Evolutionary conservation across 139 green algal genomes (phyloP).

Genomic region (Tetradesmus lagerheimii): DNA sequence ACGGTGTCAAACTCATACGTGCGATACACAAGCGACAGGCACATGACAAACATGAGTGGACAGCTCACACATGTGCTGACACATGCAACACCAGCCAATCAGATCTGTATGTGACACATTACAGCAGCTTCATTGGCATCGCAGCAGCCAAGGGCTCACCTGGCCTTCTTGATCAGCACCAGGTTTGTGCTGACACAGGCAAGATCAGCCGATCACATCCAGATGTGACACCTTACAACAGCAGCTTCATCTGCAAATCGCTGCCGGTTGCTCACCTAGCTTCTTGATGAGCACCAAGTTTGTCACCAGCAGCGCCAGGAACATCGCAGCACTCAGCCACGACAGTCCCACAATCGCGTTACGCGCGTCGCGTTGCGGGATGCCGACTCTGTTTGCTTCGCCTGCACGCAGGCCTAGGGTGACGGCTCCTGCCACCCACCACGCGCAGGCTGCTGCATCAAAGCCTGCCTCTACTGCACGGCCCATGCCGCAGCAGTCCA

Average conservation of each 20-base stretch:
- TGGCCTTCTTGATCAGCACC: slow-evolving; percentile 20
- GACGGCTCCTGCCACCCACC: slow-evolving; percentile 41
- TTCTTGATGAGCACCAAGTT: slow-evolving; percentile 34
- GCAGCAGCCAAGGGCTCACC: background rate
- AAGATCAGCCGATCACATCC: background rate
- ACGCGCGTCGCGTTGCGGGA: background rate
- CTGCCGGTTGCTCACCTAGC: background rate
- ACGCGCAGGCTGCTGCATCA: slow-evolving; percentile 26
- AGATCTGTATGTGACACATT: too few species aligned
- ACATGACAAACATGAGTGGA: background rate
- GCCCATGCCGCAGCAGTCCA: slow-evolving; percentile 28
- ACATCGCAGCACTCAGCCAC: slow-evolving; percentile 4
- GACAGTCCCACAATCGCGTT: slow-evolving; percentile 33
- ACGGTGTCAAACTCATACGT: too few species aligned
- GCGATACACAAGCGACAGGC: background rate
- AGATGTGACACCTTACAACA: too few species aligned
- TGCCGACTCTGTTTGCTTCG: background rate
- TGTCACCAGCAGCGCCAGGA: slow-evolving; percentile 14
- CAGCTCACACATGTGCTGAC: background rate
- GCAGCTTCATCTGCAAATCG: background rate
- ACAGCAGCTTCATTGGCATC: too few species aligned
- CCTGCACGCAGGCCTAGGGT: slow-evolving; percentile 27
- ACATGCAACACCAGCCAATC: too few species aligned
- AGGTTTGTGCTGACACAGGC: too few species aligned
- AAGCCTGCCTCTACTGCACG: slow-evolving; percentile 24